These are phyloP conservation scores for Vitis hybrid DNA, from an alignment of 177 flowering plant genomes.

Conservation along the genomic window DNA sequence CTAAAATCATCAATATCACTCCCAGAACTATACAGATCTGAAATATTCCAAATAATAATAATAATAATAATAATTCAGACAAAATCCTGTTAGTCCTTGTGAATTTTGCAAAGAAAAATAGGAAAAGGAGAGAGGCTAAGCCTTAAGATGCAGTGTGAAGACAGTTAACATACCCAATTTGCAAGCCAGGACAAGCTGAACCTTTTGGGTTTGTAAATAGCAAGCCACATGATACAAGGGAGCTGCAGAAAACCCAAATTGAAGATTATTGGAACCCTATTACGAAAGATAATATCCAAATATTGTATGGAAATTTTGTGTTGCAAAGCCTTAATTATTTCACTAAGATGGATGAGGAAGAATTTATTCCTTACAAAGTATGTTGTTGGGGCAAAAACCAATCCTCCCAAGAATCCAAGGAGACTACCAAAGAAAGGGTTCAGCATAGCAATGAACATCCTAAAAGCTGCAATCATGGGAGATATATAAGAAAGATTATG, in stretches of 20 bases:
- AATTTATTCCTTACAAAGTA: conserved; percentile 20
- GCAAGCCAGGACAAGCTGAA: conserved; percentile 45
- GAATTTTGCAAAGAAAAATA: background rate
- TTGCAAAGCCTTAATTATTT: no score
- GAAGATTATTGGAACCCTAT: background rate
- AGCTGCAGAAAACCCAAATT: conserved; percentile 24
- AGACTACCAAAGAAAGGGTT: conserved; percentile 41
- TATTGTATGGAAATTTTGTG: no score
- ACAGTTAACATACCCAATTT: conserved; percentile 34
- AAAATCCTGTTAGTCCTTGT: background rate
- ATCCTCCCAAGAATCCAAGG: conserved; percentile 38
- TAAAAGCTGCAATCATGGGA: conserved; percentile 23
- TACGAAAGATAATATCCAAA: no score
- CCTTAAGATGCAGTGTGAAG: no score
- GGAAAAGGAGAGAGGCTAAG: background rate
- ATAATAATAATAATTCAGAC: background rate
- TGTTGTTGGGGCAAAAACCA: conserved; percentile 39
- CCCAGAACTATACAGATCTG: conserved; percentile 27
- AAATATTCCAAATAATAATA: background rate
- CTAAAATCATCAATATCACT: conserved; percentile 18
- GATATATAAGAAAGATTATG: no score
- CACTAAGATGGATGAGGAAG: no score
- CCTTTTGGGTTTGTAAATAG: conserved; percentile 39
- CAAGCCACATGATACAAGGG: conserved; percentile 59
- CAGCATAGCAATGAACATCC: conserved; percentile 29